phyloP scores from a whole-genome alignment of 257 asterid genomes.

The Voacanga thouarsii region DNA sequence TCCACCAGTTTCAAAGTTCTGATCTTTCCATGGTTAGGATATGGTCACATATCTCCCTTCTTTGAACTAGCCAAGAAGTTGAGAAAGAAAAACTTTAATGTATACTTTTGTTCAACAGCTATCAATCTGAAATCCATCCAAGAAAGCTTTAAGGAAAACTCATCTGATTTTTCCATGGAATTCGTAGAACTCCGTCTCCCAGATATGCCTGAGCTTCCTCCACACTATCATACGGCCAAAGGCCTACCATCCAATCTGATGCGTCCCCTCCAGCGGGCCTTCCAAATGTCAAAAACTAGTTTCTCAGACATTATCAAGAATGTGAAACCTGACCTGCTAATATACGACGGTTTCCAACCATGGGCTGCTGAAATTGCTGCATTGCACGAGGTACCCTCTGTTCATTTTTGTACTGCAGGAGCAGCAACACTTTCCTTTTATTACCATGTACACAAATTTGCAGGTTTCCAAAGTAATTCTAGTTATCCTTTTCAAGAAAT shows the following conservation, averaged over 20 bases:
- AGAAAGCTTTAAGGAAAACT: not conserved
- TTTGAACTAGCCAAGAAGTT: constrained; percentile 3
- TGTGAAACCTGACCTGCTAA: constrained; percentile 16
- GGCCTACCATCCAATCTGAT: constrained; percentile 16
- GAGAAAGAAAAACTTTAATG: not conserved
- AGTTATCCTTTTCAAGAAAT: constrained; percentile 8
- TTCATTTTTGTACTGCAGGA: not conserved
- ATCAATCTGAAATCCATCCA: constrained; percentile 9
- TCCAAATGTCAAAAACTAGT: not conserved
- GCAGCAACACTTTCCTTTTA: constrained; percentile 6
- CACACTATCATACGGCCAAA: constrained; percentile 23
- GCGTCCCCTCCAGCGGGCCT: not conserved
- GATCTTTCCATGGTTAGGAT: constrained; percentile 18
- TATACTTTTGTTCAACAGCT: constrained; percentile 17
- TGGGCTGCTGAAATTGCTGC: constrained; percentile 23
- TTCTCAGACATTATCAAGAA: not conserved
- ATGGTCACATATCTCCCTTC: constrained; percentile 23
- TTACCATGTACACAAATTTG: not conserved
- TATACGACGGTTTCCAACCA: constrained; percentile 12
- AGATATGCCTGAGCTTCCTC: constrained; percentile 14
- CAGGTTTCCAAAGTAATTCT: too few relatives aligned
- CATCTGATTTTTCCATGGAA: not conserved
- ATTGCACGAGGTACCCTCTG: constrained; percentile 1
- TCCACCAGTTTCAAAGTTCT: constrained; percentile 8
- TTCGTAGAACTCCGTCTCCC: constrained; percentile 7